Conservation (phyloP, 768 basidiomycete genomes). For the Nidularia pulvinata region DNA sequence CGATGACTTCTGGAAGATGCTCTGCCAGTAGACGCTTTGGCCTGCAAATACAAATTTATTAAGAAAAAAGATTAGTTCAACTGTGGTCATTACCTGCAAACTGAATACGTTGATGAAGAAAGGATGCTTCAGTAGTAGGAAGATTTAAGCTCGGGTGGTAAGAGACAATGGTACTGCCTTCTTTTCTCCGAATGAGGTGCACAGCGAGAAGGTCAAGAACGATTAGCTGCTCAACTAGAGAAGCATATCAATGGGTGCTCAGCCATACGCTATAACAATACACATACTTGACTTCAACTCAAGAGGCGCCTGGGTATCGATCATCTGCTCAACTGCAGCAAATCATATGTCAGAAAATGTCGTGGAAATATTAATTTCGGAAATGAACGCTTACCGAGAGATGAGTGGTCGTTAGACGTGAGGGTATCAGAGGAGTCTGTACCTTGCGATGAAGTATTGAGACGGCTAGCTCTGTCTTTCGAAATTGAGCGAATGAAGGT, state of each 20-base stretch:
- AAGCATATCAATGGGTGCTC: neutral
- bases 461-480: constrained; percentile 13
- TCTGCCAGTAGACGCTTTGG: constrained; percentile 47
- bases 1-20: constrained; percentile 30
- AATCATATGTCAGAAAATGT: neutral
- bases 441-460: constrained; percentile 11
- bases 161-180: constrained; percentile 45
- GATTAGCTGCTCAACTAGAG: constrained; percentile 26
- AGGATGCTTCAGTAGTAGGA: constrained; percentile 34
- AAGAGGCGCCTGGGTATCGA: constrained; percentile 26
- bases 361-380: neutral
- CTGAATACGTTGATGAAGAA: constrained; percentile 41
- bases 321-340: constrained; percentile 20
- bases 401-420: neutral
- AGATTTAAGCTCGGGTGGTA: constrained; percentile 35
- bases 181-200: constrained; percentile 38
- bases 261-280: neutral
- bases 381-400: constrained; percentile 2
- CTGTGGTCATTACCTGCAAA: constrained; percentile 32
- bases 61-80: neutral
- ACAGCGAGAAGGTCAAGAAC: constrained; percentile 46
- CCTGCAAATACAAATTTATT: constrained; percentile 17
- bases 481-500: constrained; percentile 49
- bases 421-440: constrained; percentile 9
- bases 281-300: constrained; percentile 15